Percentiles rank a stretch among this genome's conserved stretches.
phyloP scores from a whole-genome alignment of 345 rosid genomes.

The Eutrema yunnanense region DNA sequence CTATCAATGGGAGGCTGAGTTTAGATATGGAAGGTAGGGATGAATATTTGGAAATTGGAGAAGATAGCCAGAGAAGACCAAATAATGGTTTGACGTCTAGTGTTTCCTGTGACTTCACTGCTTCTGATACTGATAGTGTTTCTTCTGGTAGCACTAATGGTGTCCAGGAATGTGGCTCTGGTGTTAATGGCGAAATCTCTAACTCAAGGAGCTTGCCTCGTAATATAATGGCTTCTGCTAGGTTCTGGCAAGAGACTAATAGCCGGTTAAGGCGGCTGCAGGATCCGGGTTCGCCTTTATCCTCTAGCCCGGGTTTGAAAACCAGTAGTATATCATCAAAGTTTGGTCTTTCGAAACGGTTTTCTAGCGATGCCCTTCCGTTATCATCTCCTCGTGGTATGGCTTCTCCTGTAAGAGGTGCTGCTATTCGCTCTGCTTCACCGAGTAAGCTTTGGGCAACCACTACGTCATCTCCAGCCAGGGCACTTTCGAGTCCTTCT shows the following conservation, averaged over 20 bases:
- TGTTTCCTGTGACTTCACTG: constrained; percentile 51
- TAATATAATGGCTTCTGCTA: constrained; percentile 64
- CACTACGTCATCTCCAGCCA: constrained; percentile 38
- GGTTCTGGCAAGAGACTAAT: constrained; percentile 99
- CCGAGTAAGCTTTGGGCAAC: constrained; percentile 48
- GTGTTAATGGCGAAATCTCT: constrained; percentile 39
- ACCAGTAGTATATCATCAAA: constrained; percentile 49
- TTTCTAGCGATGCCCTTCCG: constrained; percentile 54
- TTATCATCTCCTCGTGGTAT: constrained; percentile 58
- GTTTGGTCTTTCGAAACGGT: constrained; percentile 63
- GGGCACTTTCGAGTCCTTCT: constrained; percentile 44
- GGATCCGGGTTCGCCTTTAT: constrained; percentile 80
- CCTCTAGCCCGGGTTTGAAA: constrained; percentile 59
- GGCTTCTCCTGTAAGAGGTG: constrained; percentile 70
- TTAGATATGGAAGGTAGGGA: constrained; percentile 43
- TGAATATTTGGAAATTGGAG: constrained; percentile 28
- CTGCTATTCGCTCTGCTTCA: constrained; percentile 37
- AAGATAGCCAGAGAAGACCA: constrained; percentile 31
- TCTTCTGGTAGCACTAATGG: constrained; percentile 72
- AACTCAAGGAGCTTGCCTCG: constrained; percentile 55
- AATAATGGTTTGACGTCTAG: constrained; percentile 42
- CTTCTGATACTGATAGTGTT: constrained; percentile 83
- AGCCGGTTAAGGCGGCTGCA: constrained; percentile 87
- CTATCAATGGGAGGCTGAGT: constrained; percentile 43
- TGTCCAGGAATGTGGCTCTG: constrained; percentile 42